These are phyloP conservation scores for Coprinopsis sp. DNA, from an alignment of 768 basidiomycete genomes.

Conservation along the genomic window DNA sequence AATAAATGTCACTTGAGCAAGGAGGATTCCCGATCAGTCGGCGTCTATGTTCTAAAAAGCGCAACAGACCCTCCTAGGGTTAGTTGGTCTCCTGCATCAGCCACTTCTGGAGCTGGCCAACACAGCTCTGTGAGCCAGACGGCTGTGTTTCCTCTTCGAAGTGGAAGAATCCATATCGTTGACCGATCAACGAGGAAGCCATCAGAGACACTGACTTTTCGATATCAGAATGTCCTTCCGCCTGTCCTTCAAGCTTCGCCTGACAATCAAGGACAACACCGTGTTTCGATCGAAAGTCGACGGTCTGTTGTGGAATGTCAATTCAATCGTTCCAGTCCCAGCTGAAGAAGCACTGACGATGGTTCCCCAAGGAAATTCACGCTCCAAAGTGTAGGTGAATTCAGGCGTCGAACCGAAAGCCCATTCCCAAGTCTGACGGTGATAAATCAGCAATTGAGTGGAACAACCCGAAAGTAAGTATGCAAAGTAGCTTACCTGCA, in stretches of 20 bases:
- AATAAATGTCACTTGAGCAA: too few relatives aligned
- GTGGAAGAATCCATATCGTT: constrained; percentile 31
- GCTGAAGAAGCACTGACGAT: constrained; percentile 31
- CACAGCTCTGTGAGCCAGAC: background rate
- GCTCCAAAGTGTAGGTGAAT: constrained; percentile 61
- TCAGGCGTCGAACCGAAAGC: constrained; percentile 90
- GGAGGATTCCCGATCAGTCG: too few relatives aligned
- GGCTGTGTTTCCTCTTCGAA: background rate
- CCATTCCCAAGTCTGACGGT: constrained; percentile 86
- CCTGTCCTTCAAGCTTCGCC: constrained; percentile 20
- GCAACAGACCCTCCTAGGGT: background rate
- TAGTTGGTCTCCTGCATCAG: background rate
- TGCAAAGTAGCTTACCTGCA: constrained; percentile 46
- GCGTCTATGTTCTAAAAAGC: too few relatives aligned
- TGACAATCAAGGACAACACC: constrained; percentile 55
- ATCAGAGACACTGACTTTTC: constrained; percentile 8
- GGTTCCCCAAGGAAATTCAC: constrained; percentile 38
- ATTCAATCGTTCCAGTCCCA: background rate
- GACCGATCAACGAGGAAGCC: constrained; percentile 19
- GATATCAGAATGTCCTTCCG: constrained; percentile 16
- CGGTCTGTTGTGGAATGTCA: constrained; percentile 27
- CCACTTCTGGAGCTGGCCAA: background rate
- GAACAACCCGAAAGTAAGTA: background rate
- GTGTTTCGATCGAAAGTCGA: constrained; percentile 55
- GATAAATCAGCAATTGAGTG: background rate